Evolutionary conservation across 2,329 filamentous ascomycete species (phyloP).

Genomic region (Exophiala spinifera): DNA sequence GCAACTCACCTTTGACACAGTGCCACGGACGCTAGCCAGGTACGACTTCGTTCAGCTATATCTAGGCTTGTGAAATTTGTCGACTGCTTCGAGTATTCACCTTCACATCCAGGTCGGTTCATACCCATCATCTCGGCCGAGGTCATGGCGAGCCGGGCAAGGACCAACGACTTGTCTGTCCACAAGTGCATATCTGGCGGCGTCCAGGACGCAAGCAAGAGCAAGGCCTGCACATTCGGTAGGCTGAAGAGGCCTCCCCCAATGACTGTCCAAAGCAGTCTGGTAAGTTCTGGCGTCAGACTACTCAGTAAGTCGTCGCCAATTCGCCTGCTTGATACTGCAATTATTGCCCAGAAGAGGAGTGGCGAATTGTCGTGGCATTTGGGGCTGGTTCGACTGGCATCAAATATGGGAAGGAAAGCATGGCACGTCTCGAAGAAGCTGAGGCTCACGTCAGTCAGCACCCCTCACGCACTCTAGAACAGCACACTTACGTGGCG

Average conservation of each 20-base stretch:
- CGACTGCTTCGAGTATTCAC: constrained; percentile 3
- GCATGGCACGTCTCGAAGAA: constrained; percentile 4
- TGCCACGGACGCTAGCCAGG: constrained; percentile 3
- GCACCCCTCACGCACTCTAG: background rate
- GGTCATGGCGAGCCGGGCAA: background rate
- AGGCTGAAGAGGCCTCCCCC: background rate
- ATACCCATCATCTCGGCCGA: constrained; percentile 2
- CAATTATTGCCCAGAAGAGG: constrained; percentile 7
- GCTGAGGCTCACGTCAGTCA: background rate
- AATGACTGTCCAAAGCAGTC: background rate
- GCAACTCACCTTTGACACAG: constrained; percentile 3
- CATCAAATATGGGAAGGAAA: constrained; percentile 5
- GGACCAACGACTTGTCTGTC: constrained; percentile 5
- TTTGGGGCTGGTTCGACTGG: background rate
- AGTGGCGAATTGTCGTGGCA: constrained; percentile 1
- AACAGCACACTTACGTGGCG: background rate
- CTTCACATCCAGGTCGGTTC: constrained; percentile 5
- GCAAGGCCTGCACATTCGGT: constrained; percentile 1
- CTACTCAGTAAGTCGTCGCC: background rate
- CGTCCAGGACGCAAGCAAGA: constrained; percentile 5
- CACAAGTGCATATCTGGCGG: constrained; percentile 6
- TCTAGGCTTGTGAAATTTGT: background rate
- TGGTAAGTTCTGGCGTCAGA: background rate
- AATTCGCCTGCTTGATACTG: background rate
- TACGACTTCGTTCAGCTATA: background rate